Evolutionary conservation across 2,329 filamentous ascomycete genomes (phyloP).

Genomic region (Coniochaeta sp.): DNA sequence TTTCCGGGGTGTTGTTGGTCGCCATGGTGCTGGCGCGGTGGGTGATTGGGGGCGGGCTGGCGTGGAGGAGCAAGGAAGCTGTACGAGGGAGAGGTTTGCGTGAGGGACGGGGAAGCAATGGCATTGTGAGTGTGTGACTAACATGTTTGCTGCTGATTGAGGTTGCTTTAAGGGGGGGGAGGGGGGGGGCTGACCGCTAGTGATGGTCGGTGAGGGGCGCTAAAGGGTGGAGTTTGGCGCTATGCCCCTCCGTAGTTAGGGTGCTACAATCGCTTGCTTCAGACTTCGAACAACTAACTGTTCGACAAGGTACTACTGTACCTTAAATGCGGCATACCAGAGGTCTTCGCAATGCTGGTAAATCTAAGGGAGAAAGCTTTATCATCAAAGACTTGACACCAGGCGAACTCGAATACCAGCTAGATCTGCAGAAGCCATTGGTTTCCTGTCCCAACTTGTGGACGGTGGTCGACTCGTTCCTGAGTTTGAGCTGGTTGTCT

Average conservation of each 20-base stretch:
- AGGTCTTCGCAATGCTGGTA: no score
- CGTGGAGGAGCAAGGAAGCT: neutral
- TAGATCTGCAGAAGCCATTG: conserved; percentile 16
- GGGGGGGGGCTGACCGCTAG: neutral
- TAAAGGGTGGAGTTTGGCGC: no score
- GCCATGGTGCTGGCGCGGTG: neutral
- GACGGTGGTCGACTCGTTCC: conserved; percentile 14
- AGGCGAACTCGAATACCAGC: conserved; percentile 22
- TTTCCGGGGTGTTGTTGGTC: neutral
- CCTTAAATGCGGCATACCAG: no score
- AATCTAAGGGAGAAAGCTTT: conserved; percentile 7
- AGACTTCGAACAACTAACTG: no score
- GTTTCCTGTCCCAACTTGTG: conserved; percentile 18
- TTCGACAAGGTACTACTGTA: no score
- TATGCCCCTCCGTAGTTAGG: no score
- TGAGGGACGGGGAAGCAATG: neutral
- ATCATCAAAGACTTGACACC: conserved; percentile 19
- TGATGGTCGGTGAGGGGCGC: no score
- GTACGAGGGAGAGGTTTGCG: neutral
- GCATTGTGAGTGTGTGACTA: neutral
- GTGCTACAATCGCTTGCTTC: no score
- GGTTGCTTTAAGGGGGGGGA: neutral
- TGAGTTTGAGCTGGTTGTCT: conserved; percentile 9
- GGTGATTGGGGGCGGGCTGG: no score
- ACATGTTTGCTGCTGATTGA: neutral